Evolutionary conservation across 1,284 basidiomycete species (phyloP), one percentile per base, ranked within the genome.

Genomic region (Ganoderma multipileum): DNA sequence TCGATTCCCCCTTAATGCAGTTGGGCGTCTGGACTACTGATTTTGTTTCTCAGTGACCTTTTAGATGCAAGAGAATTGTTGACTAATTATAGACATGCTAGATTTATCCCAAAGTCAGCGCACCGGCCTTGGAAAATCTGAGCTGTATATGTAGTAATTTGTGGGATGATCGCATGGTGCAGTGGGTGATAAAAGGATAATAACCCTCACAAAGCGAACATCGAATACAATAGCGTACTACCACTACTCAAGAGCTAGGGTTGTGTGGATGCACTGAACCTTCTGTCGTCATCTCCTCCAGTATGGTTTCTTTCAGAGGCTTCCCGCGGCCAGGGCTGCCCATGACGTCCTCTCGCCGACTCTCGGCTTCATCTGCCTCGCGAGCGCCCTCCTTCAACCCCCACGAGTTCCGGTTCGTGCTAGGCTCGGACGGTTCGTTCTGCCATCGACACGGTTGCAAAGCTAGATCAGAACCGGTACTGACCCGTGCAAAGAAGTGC

Each of bases 1-100:
- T 90, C 87, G 86, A 90, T 89, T 89, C 87, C 86, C 87, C 71
- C 72, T 76, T 74, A 74, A 76, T 76, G 75, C 74, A 75, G 30
- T 2, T 3, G 0, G 8, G 38, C 12, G 38, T 5, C 3, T 42
- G 33, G 3, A n/a, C n/a, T n/a, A n/a, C 8, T 33, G 33, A 3
- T 33, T 33, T 33, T 33, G 3, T 33, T 33, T 33, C 33, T 33
- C 8, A 33, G 8, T 33, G 33, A 33, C n/a, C n/a, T n/a, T n/a
- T n/a, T n/a, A n/a, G n/a, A n/a, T n/a, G n/a, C n/a, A n/a, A n/a
- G n/a, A n/a, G n/a, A n/a, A n/a, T n/a, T n/a, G n/a, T n/a, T n/a
- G n/a, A n/a, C n/a, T n/a, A n/a, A n/a, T n/a, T n/a, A n/a, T n/a
- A n/a, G n/a, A n/a, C n/a, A n/a, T n/a, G n/a, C n/a, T n/a, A n/a